A percentile compares a stretch with the other conserved stretches of the same genome.
Conservation (phyloP, 495 filamentous ascomycete species). For the Aspergillus mulundensis region DNA sequence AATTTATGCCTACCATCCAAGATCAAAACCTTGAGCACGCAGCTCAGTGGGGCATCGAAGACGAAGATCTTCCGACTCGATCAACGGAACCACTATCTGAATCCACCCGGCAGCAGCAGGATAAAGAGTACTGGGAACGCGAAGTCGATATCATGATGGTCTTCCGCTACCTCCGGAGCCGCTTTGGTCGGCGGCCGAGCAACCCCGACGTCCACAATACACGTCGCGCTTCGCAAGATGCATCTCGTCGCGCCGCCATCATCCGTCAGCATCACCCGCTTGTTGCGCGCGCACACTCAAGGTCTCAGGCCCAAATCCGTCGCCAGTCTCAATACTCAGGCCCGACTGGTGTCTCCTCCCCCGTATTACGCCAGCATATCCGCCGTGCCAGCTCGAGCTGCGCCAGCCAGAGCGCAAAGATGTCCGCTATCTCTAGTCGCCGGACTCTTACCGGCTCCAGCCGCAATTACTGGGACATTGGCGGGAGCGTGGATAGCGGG, state of each 20-base stretch:
- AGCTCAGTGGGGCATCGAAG: conserved; percentile 66
- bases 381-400: conserved; percentile 63
- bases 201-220: conserved; percentile 34
- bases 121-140: conserved; percentile 81
- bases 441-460: conserved; percentile 55
- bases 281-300: conserved; percentile 53
- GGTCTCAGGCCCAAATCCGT: conserved; percentile 46
- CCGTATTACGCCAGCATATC: conserved; percentile 34
- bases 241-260: conserved; percentile 71
- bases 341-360: conserved; percentile 42
- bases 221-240: conserved; percentile 50
- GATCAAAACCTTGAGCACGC: conserved; percentile 45
- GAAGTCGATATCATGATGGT: conserved; percentile 81
- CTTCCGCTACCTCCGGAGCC: conserved; percentile 78
- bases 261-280: conserved; percentile 85
- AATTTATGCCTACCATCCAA: conserved; percentile 44
- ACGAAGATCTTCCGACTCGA: conserved; percentile 39
- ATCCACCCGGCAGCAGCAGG: conserved; percentile 32
- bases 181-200: conserved; percentile 54
- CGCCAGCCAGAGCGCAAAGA: conserved; percentile 73
- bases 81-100: conserved; percentile 30
- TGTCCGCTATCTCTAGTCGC: conserved; percentile 53
- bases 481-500: conserved; percentile 69
- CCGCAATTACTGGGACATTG: conserved; percentile 84
- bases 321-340: conserved; percentile 46